A percentile compares a stretch with the other conserved stretches of the same genome.
Conservation (phyloP, 257 asterid species). For the Solanum sejunctum region DNA sequence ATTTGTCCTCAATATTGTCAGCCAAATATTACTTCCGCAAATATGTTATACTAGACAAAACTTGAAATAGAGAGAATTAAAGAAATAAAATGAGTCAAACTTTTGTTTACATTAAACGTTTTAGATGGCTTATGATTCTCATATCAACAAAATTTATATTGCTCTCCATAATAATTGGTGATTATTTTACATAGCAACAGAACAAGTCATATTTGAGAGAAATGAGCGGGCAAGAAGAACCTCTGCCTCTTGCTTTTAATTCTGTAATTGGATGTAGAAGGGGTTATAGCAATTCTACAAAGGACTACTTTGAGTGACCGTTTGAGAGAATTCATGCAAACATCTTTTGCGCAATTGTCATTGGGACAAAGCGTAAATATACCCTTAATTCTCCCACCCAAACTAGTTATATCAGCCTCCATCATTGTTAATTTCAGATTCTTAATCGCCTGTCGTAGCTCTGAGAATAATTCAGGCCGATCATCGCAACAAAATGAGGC, state of each 20-base stretch:
- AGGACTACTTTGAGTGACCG: slow-evolving; percentile 36
- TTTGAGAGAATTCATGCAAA: slow-evolving; percentile 16
- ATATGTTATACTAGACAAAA: too few species aligned
- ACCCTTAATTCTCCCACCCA: slow-evolving; percentile 62
- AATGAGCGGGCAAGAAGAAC: slow-evolving; percentile 44
- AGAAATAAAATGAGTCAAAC: too few species aligned
- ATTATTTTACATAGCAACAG: background rate
- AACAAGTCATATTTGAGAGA: background rate
- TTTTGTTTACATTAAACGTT: too few species aligned
- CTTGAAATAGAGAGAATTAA: too few species aligned
- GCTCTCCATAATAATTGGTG: background rate
- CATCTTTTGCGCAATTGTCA: background rate
- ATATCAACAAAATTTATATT: too few species aligned
- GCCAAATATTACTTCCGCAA: background rate
- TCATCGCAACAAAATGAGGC: slow-evolving; percentile 70
- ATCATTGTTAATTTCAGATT: slow-evolving; percentile 25
- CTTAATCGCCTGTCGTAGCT: slow-evolving; percentile 42
- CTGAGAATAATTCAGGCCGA: slow-evolving; percentile 52
- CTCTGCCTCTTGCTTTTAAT: slow-evolving; percentile 74
- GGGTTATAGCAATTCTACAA: slow-evolving; percentile 38
- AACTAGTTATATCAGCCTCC: slow-evolving; percentile 42
- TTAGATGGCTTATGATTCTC: too few species aligned
- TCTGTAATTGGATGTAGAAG: slow-evolving; percentile 23
- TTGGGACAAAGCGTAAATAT: slow-evolving; percentile 26
- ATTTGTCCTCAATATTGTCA: background rate